Conservation (phyloP, 2,329 filamentous ascomycete species). For the Ilyonectria robusta region DNA sequence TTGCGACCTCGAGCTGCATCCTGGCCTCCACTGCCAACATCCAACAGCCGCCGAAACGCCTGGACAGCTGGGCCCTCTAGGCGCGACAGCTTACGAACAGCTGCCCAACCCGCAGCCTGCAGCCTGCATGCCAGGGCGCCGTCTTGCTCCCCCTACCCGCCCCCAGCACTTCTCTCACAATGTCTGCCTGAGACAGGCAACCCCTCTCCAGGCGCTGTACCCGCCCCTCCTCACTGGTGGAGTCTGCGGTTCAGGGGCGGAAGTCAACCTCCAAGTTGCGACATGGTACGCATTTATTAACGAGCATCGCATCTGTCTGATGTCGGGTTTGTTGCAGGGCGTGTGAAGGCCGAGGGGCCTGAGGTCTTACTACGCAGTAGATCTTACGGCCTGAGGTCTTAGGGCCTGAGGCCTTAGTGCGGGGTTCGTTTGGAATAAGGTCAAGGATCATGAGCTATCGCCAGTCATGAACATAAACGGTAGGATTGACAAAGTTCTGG, state of each 20-base stretch:
- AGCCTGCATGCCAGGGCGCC: slow-evolving; percentile 11
- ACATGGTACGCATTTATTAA: slow-evolving; percentile 2
- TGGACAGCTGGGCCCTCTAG: background rate
- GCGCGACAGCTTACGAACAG: slow-evolving; percentile 1
- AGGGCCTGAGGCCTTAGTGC: slow-evolving; percentile 1
- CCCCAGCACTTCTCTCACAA: slow-evolving; percentile 29
- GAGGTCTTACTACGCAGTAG: background rate
- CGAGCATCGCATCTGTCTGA: background rate
- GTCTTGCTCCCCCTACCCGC: background rate
- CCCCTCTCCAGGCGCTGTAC: slow-evolving; percentile 26
- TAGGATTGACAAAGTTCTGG: background rate
- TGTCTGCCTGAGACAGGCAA: slow-evolving; percentile 23
- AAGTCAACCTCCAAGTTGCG: slow-evolving; percentile 18
- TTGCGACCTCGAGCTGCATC: background rate
- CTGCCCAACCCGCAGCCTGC: slow-evolving; percentile 5
- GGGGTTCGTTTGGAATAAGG: slow-evolving; percentile 8
- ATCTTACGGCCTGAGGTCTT: no score
- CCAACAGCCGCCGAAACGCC: background rate
- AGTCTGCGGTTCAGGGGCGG: slow-evolving; percentile 25
- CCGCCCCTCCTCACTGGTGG: slow-evolving; percentile 24
- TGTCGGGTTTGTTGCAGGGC: slow-evolving; percentile 4
- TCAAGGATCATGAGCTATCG: background rate
- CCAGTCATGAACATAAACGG: background rate
- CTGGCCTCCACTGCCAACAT: background rate
- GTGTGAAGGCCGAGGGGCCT: background rate